Evolutionary conservation across 805 yeast genomes (phyloP), one percentile per base, ranked within the genome.

Genomic region (Cyberlindnera misumaiensis): DNA sequence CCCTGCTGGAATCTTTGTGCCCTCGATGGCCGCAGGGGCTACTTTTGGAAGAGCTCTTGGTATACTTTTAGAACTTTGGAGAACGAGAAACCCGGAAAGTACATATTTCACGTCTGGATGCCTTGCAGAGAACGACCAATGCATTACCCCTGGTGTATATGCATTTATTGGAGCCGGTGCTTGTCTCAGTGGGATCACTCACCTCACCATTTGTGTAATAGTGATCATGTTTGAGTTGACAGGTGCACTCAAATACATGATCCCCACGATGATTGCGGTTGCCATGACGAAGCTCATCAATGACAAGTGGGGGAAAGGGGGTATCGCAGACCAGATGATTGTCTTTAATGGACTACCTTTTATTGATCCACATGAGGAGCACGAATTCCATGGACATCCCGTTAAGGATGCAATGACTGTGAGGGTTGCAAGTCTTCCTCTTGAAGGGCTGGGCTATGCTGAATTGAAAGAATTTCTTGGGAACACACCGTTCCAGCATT

Each of bases 1-100:
- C 0, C 98, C 98, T 0, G 95, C 97, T n/a, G 98, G 98, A 12
- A 86, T 90, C 5, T 83, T 93, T 62, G 95, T 93, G 38, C 98
- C 98, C 3, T 84, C 96, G 2, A 86, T 93, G 95, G 89, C 96
- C 0, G 83, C 88, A 2, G 98, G 98, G 16, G 97, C 97, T 0
- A 77, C 95, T 0, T 83, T 86, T 60, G 98, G 98, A 7, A 70
- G 97, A 37, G 82, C 89, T 0, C 51, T 93, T 11, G 97, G 98
- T 4, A 63, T 87, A 8, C 43, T 83, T 5, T 78, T 86, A 42
- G 83, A 84, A 46, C 55, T 63, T 18, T 44, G 71, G 12, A 64
- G 69, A 30, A 65, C 67, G 6, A 46, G 63, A 3, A 59, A 60
- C 34, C 71, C 73, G 3, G 52, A 60, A 27, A 45, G 62, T 6